Base-by-base conservation (phyloP, 1,284 basidiomycete genomes). In the Melanopsichium pennsylvanicum region DNA sequence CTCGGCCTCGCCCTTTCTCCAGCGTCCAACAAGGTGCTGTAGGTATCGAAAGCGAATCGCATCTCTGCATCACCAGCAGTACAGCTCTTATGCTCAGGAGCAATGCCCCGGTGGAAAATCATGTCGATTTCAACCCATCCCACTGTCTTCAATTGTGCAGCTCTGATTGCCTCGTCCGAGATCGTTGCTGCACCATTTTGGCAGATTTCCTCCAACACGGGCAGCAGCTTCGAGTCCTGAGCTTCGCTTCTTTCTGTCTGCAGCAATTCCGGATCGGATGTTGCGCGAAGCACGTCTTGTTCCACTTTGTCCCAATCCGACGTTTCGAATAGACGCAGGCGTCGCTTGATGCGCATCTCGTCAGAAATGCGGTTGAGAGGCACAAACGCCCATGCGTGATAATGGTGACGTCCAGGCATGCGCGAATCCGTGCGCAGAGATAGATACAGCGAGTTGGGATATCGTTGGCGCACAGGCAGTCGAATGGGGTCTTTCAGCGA, bases 71-170 rank as follows among this genome's bases (percentile, higher is more conserved):
- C 75, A 18, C 73, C 75, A 6, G 68, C 58, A 8, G 59, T 49
- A 37, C 73, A 60, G 23, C 59, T 48, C 8, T 59, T 35, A 26
- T 77, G 75, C 45, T 74, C 73, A 2, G 52, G 60, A 8, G 49
- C 66, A 16, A 77, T 63, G 3, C 76, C 76, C 13, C 66, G 46
- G 26, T 70, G 56, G 61, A 71, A 76, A 41, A 70, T 67, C 35
- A 74, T 29, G 15, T 66, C 61, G 26, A 79, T 45, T 38, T 79
- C 75, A 2, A 79, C 41, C 61, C 56, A 68, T 10, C 76, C 76
- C 3, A 78, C 48, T 5, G 51, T 29, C 15, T 35, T 44, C 35
- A 75, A 26, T 15, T 67, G 43, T 11, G 48, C 43, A 18, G 59
- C 59, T 16, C n/a, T 13, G 13, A 61, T 4, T 18, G 45, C 58